phyloP scores from a whole-genome alignment of 78 protist species.

The Planoprotostelium fungivorum region DNA sequence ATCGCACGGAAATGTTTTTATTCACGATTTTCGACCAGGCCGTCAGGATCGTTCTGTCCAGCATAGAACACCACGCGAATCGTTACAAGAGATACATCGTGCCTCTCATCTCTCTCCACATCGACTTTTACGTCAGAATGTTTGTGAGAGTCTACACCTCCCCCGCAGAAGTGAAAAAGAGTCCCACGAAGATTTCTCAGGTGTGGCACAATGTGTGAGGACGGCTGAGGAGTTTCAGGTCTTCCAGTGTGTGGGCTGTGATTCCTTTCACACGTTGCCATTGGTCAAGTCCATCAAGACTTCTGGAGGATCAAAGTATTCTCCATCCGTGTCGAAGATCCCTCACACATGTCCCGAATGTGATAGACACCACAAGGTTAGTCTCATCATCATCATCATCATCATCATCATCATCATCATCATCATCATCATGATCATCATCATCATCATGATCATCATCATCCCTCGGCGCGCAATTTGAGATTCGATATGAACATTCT shows the following conservation, averaged over 20 bases:
- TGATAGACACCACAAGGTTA: constrained; percentile 5
- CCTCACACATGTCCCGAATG: constrained; percentile 15
- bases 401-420: background rate
- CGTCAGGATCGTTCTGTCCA: constrained; percentile 76
- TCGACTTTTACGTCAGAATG: constrained; percentile 96
- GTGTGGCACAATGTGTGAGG: background rate
- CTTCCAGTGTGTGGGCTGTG: constrained; percentile 82
- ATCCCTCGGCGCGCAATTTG: too few relatives aligned
- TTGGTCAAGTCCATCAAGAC: constrained; percentile 21
- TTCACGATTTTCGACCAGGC: constrained; percentile 27
- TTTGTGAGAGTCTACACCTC: constrained; percentile 76
- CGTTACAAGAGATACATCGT: constrained; percentile 73
- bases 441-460: too few relatives aligned
- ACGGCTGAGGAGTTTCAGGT: constrained; percentile 3
- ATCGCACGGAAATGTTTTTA: background rate
- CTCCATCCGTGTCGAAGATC: constrained; percentile 11
- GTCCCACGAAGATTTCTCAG: constrained; percentile 17
- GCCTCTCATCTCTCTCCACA: constrained; percentile 80
- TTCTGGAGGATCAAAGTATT: constrained; percentile 6
- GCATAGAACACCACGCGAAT: constrained; percentile 68
- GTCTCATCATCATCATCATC: background rate
- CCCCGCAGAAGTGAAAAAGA: constrained; percentile 21
- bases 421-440: too few relatives aligned
- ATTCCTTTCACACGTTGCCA: constrained; percentile 62
- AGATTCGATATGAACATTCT: background rate